Percentiles rank a stretch among this genome's conserved stretches.
These are phyloP conservation scores for Claviceps africana DNA, from an alignment of 2,329 filamentous ascomycete species.

Conservation along the genomic window DNA sequence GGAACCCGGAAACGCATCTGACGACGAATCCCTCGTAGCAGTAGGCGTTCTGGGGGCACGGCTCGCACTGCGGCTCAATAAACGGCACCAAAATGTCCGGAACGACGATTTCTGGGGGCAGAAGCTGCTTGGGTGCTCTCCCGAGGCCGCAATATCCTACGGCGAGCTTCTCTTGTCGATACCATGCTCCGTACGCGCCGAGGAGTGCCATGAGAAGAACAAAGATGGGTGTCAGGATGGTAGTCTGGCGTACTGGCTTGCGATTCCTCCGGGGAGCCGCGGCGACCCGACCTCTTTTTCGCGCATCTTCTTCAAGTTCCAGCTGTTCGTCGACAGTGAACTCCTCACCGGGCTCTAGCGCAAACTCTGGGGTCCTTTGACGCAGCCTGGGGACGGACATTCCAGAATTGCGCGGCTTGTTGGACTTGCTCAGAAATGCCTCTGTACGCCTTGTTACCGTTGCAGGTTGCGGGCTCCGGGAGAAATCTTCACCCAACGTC, in stretches of 20 bases:
- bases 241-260: constrained; percentile 24
- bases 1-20: constrained; percentile 74
- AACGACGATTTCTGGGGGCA: constrained; percentile 38
- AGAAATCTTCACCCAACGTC: constrained; percentile 29
- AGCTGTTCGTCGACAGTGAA: constrained; percentile 86
- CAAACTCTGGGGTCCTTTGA: constrained; percentile 19
- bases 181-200: constrained; percentile 64
- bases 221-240: constrained; percentile 51
- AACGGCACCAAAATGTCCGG: constrained; percentile 59
- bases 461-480: constrained; percentile 26
- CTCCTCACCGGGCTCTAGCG: constrained; percentile 65
- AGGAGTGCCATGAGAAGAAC: constrained; percentile 58
- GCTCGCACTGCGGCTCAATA: constrained; percentile 71
- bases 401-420: constrained; percentile 42
- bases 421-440: constrained; percentile 12
- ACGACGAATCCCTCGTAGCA: constrained; percentile 69
- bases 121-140: constrained; percentile 38
- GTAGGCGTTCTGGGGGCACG: constrained; percentile 78
- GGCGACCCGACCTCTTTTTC: constrained; percentile 35
- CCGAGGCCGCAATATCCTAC: constrained; percentile 91
- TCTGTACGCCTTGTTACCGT: constrained; percentile 34
- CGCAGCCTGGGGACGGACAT: constrained; percentile 30
- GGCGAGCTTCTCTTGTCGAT: constrained; percentile 87
- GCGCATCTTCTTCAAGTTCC: constrained; percentile 62
- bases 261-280: constrained; percentile 30